Evolutionary conservation across 768 basidiomycete genomes (phyloP).

Genomic region (Leccinum barrowsii): DNA sequence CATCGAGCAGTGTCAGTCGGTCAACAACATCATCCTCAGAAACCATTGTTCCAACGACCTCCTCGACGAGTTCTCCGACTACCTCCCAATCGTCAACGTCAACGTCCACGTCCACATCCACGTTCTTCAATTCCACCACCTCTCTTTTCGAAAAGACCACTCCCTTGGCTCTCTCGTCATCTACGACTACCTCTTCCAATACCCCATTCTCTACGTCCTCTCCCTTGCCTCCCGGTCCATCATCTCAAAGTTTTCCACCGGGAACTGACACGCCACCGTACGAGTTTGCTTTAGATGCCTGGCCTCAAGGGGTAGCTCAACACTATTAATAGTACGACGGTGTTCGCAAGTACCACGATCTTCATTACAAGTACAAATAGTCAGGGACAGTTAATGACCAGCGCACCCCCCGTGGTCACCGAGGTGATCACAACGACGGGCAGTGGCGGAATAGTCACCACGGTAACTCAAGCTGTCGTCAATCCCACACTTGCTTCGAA

Average conservation of each 20-base stretch:
- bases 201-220: slow-evolving; percentile 8
- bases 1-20: slow-evolving; percentile 14
- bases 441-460: slow-evolving; percentile 48
- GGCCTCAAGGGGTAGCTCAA: slow-evolving; percentile 8
- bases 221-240: slow-evolving; percentile 1
- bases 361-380: slow-evolving; percentile 60
- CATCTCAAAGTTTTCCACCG: slow-evolving; percentile 5
- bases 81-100: slow-evolving; percentile 11
- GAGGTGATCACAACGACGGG: slow-evolving; percentile 51
- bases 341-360: slow-evolving; percentile 45
- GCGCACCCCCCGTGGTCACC: slow-evolving; percentile 57
- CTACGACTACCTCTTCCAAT: not conserved
- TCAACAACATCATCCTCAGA: slow-evolving; percentile 19
- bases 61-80: slow-evolving; percentile 16
- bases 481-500: slow-evolving; percentile 69
- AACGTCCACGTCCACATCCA: not conserved
- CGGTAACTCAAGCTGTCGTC: slow-evolving; percentile 59
- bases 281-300: slow-evolving; percentile 16
- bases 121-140: slow-evolving; percentile 5
- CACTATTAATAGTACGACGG: slow-evolving; percentile 44
- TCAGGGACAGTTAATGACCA: slow-evolving; percentile 45
- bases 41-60: not conserved
- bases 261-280: slow-evolving; percentile 21
- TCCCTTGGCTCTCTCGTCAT: slow-evolving; percentile 17
- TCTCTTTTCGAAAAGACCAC: slow-evolving; percentile 3